Percentiles rank a stretch among this genome's conserved stretches.
phyloP scores from a whole-genome alignment of 1,284 basidiomycete genomes.

The Malassezia slooffiae region DNA sequence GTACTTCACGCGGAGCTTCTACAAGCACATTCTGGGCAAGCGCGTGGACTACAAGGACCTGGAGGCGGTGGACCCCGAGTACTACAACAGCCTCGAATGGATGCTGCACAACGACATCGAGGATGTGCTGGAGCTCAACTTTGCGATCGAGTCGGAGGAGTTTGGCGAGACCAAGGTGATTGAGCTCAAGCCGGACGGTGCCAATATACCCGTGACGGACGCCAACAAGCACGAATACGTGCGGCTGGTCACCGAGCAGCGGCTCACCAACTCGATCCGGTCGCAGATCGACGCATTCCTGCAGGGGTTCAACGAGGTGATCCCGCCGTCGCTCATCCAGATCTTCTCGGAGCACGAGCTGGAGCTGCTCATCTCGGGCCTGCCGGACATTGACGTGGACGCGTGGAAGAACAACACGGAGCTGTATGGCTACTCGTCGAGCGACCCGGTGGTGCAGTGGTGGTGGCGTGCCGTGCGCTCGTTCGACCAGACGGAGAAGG shows the following conservation, averaged over 20 bases:
- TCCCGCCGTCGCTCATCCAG: conserved; percentile 54
- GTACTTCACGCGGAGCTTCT: conserved; percentile 65
- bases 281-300: conserved; percentile 62
- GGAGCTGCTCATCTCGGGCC: conserved; percentile 90
- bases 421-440: conserved; percentile 63
- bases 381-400: conserved; percentile 96
- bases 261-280: conserved; percentile 76
- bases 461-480: conserved; percentile 98
- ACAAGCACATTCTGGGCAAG: conserved; percentile 44
- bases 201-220: conserved; percentile 50
- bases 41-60: conserved; percentile 42
- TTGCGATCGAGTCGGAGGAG: conserved; percentile 81
- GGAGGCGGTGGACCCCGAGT: conserved; percentile 52
- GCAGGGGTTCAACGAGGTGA: conserved; percentile 88
- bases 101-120: conserved; percentile 54
- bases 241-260: conserved; percentile 76
- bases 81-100: conserved; percentile 64
- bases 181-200: conserved; percentile 39
- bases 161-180: conserved; percentile 42
- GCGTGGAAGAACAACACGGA: conserved; percentile 94
- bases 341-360: conserved; percentile 94
- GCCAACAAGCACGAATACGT: conserved; percentile 97
- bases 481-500: conserved; percentile 90
- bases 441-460: conserved; percentile 89
- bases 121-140: conserved; percentile 63